Percentiles rank a stretch among this genome's conserved stretches.
Evolutionary conservation across 2,329 filamentous ascomycete species (phyloP).

Genomic region (Aspergillus sp.): DNA sequence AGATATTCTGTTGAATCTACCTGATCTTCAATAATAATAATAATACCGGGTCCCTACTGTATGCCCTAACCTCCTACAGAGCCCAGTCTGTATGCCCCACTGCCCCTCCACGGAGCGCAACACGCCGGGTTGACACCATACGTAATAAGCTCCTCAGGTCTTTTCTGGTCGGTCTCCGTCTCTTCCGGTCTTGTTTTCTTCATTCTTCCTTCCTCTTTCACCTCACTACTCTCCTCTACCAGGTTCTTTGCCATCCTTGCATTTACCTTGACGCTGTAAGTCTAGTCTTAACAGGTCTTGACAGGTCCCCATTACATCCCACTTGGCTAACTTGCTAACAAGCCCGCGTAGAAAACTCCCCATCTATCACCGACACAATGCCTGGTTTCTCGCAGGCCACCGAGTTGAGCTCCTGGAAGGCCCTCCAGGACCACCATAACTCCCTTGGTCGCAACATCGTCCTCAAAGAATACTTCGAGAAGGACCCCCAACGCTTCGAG

Average conservation of each 20-base stretch:
- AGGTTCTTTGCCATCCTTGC: no score
- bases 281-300: no score
- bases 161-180: slow-evolving; percentile 1
- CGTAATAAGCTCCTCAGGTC: background rate
- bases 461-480: slow-evolving; percentile 84
- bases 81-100: slow-evolving; percentile 2
- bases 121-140: slow-evolving; percentile 19
- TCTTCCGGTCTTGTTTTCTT: slow-evolving; percentile 5
- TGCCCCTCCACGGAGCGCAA: slow-evolving; percentile 23
- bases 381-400: slow-evolving; percentile 60
- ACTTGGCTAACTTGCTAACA: background rate
- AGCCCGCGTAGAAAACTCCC: background rate
- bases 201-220: slow-evolving; percentile 5
- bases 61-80: background rate
- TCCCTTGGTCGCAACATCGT: slow-evolving; percentile 80
- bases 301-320: no score
- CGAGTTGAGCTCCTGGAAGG: slow-evolving; percentile 77
- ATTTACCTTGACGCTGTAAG: no score
- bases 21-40: no score
- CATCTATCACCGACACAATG: slow-evolving; percentile 20
- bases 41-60: background rate
- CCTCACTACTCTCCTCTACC: background rate
- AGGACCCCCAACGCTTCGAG: slow-evolving; percentile 78
- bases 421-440: slow-evolving; percentile 85
- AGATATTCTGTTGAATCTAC: no score